A percentile compares a stretch with the other conserved stretches of the same genome.
Evolutionary conservation across 805 yeast genomes (phyloP).

Genomic region (Danielia reshetovae): DNA sequence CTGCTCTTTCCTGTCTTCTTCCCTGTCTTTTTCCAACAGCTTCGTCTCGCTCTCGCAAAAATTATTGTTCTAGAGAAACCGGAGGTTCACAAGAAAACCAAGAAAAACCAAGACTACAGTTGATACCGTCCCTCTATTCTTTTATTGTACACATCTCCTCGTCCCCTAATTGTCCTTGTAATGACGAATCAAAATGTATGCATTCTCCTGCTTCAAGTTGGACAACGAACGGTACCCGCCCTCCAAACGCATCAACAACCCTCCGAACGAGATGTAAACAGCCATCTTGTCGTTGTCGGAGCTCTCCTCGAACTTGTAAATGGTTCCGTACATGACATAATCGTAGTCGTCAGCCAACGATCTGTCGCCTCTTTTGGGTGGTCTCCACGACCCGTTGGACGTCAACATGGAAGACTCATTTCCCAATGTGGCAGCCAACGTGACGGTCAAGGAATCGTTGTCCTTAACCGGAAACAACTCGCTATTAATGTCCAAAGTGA

Average conservation of each 20-base stretch:
- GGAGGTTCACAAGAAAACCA: no score
- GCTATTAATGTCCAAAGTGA: conserved; percentile 85
- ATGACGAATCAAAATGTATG: conserved; percentile 84
- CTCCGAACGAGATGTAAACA: conserved; percentile 94
- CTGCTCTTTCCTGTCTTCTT: no score
- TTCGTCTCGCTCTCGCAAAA: no score
- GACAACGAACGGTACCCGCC: conserved; percentile 91
- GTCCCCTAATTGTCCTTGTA: conserved; percentile 32
- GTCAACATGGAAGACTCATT: conserved; percentile 42
- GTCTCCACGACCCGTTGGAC: conserved; percentile 70
- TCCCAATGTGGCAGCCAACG: conserved; percentile 74
- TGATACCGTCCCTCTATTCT: no score
- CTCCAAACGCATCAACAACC: conserved; percentile 87
- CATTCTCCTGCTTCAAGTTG: conserved; percentile 87
- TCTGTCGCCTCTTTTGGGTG: conserved; percentile 78
- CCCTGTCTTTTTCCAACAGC: no score
- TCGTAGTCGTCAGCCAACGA: conserved; percentile 95
- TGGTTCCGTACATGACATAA: conserved; percentile 97
- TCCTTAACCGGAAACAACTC: conserved; percentile 83
- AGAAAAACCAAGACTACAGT: no score
- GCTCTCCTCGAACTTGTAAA: conserved; percentile 92
- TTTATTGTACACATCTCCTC: no score
- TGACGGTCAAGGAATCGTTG: conserved; percentile 77
- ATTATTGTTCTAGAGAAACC: no score
- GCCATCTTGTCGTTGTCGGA: conserved; percentile 63